Evolutionary conservation across 768 basidiomycete genomes (phyloP).

Genomic region (Hericium erinaceus): DNA sequence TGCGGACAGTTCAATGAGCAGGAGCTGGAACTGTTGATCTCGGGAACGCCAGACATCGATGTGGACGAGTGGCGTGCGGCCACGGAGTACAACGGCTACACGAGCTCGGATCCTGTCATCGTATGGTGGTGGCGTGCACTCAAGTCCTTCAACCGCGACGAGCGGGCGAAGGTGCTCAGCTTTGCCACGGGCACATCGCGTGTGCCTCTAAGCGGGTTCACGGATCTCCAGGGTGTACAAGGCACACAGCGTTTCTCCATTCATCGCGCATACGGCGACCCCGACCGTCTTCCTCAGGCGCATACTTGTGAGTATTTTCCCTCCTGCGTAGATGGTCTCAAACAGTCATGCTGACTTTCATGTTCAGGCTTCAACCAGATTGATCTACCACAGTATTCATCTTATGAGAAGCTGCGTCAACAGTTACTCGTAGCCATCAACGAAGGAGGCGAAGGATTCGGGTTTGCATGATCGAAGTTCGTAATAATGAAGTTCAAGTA

Average conservation of each 20-base stretch:
- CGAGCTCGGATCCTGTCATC: constrained; percentile 86
- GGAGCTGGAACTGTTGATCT: constrained; percentile 89
- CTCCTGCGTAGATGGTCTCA: constrained; percentile 2
- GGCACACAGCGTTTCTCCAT: constrained; percentile 94
- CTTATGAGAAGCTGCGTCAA: constrained; percentile 92
- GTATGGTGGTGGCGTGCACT: constrained; percentile 99
- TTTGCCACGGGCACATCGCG: constrained; percentile 92
- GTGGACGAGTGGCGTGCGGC: constrained; percentile 96
- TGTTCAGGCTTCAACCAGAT: constrained; percentile 83
- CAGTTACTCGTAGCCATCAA: constrained; percentile 87
- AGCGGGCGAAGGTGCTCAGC: constrained; percentile 92
- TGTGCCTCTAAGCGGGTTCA: constrained; percentile 91
- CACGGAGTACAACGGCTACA: constrained; percentile 85
- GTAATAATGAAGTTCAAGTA: neutral
- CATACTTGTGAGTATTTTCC: constrained; percentile 63
- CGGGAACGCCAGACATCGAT: constrained; percentile 97
- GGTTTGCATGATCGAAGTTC: constrained; percentile 44
- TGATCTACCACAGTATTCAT: constrained; percentile 89
- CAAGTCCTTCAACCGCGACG: constrained; percentile 94
- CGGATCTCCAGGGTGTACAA: constrained; percentile 90
- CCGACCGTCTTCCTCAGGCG: constrained; percentile 79
- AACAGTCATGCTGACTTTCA: constrained; percentile 3
- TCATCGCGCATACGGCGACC: constrained; percentile 84
- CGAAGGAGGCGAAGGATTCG: constrained; percentile 95
- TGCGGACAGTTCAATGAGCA: constrained; percentile 77